Percentiles rank a stretch among this genome's conserved stretches.
Evolutionary conservation across 2,329 filamentous ascomycete genomes (phyloP).

Genomic region (Knoxdaviesia capensis): DNA sequence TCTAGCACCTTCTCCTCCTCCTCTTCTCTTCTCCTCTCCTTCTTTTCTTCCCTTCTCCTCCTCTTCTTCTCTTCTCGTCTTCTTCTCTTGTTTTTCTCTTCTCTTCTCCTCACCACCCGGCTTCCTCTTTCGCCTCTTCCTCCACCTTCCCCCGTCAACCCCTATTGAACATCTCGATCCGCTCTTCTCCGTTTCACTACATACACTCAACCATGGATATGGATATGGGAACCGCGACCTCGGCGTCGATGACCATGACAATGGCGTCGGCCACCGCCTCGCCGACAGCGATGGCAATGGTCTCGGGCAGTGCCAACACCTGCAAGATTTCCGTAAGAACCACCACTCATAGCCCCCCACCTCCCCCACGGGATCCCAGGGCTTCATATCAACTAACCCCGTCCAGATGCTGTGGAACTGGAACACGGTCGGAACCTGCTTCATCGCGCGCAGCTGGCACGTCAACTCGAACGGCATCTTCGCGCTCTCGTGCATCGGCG

Average conservation of each 20-base stretch:
- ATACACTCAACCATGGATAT: neutral
- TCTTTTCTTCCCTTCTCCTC: no score
- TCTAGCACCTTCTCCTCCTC: no score
- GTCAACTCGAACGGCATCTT: constrained; percentile 52
- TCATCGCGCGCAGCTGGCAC: constrained; percentile 50
- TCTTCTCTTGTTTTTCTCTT: no score
- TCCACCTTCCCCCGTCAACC: no score
- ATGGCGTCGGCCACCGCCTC: constrained; percentile 5
- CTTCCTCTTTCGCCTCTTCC: no score
- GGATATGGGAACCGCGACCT: constrained; percentile 3
- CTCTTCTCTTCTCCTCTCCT: no score
- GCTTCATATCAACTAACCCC: neutral
- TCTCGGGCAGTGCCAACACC: constrained; percentile 7
- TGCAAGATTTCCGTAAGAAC: constrained; percentile 22
- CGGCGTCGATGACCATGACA: constrained; percentile 4
- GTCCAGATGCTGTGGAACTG: constrained; percentile 63
- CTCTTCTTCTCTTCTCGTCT: no score
- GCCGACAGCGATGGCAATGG: constrained; percentile 4
- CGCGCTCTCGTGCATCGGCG: constrained; percentile 60
- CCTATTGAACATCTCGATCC: no score
- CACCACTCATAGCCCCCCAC: constrained; percentile 9
- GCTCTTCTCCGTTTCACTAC: no score
- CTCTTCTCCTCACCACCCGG: no score
- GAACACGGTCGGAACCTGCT: constrained; percentile 52
- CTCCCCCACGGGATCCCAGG: neutral